phyloP scores from a whole-genome alignment of 2,329 filamentous ascomycete species.

The Lachnellula cervina region DNA sequence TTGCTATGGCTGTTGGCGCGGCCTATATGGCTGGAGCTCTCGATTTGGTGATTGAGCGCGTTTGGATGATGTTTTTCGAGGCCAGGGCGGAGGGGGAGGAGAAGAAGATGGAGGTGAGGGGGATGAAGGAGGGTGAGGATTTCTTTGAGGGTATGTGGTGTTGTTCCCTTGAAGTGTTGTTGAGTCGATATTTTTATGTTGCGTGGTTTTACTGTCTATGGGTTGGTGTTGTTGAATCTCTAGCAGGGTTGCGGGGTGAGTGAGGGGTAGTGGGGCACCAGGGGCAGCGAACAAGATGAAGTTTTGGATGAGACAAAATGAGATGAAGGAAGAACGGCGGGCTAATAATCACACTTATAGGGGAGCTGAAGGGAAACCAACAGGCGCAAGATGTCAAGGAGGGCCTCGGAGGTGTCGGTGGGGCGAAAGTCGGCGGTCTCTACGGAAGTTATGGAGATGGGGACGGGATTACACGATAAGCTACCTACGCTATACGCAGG shows the following conservation, averaged over 20 bases:
- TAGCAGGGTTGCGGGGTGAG: too few species aligned
- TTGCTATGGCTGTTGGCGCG: conserved; percentile 30
- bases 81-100: conserved; percentile 38
- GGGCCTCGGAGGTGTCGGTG: conserved; percentile 20
- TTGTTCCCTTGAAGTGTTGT: too few species aligned
- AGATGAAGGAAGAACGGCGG: background rate
- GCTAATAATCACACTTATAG: conserved; percentile 15
- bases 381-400: conserved; percentile 31
- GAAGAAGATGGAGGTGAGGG: conserved; percentile 36
- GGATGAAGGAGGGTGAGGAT: conserved; percentile 36
- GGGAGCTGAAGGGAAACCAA: conserved; percentile 35
- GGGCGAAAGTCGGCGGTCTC: conserved; percentile 15
- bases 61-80: conserved; percentile 37
- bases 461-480: too few species aligned
- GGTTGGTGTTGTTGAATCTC: too few species aligned
- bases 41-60: conserved; percentile 36
- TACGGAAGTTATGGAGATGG: too few species aligned
- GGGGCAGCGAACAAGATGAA: too few species aligned
- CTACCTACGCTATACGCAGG: too few species aligned
- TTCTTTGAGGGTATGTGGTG: conserved; percentile 12
- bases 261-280: too few species aligned
- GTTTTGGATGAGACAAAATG: background rate
- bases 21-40: conserved; percentile 37
- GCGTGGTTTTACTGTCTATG: too few species aligned
- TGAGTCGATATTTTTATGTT: too few species aligned